Evolutionary conservation across 2,329 filamentous ascomycete genomes (phyloP).

Genomic region (Microdochium nivale): DNA sequence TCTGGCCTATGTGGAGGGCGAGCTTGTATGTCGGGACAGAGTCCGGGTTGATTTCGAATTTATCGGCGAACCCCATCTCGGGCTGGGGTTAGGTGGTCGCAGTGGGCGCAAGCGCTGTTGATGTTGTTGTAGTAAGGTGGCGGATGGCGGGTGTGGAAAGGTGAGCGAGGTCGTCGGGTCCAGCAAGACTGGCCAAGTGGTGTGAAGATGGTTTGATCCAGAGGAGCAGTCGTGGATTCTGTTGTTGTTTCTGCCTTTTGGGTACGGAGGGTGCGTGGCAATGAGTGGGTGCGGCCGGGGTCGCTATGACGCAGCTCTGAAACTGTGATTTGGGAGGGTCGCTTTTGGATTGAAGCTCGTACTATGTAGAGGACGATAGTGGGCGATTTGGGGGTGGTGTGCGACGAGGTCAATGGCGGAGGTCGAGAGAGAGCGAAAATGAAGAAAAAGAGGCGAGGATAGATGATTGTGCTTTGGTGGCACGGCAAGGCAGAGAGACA

Average conservation of each 20-base stretch:
- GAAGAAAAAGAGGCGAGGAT: background rate
- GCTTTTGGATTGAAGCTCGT: background rate
- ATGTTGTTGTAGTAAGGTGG: no score
- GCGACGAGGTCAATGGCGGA: background rate
- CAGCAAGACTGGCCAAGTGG: background rate
- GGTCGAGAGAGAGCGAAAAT: no score
- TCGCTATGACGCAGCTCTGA: background rate
- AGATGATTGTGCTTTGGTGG: background rate
- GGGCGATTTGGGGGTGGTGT: no score
- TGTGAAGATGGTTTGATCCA: background rate
- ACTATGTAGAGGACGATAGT: background rate
- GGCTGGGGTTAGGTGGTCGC: background rate
- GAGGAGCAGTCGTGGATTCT: background rate
- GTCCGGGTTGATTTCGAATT: conserved; percentile 44
- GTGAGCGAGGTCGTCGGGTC: background rate
- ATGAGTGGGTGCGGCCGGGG: background rate
- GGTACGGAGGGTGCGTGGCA: background rate
- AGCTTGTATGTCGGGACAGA: conserved; percentile 48
- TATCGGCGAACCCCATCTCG: conserved; percentile 30
- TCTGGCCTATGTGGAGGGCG: conserved; percentile 46
- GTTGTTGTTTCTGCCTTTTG: background rate
- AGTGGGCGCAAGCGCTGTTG: background rate
- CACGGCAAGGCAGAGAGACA: background rate
- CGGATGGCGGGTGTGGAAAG: no score
- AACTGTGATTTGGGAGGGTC: background rate